These are phyloP conservation scores for Penicillium taxi DNA, from an alignment of 495 filamentous ascomycete species.

Conservation along the genomic window DNA sequence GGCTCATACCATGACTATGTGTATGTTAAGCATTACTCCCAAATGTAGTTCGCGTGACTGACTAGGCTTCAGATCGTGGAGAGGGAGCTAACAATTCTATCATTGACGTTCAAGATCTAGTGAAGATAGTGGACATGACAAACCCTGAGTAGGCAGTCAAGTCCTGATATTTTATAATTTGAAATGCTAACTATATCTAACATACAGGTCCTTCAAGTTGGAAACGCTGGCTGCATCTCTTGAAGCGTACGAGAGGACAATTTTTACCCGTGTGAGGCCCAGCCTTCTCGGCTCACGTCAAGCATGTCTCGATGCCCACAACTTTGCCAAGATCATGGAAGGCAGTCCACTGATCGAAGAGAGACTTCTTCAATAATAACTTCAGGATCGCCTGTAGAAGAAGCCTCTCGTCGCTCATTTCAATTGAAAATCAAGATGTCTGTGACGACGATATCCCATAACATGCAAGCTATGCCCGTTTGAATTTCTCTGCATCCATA, in stretches of 20 bases:
- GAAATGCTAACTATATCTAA: not conserved
- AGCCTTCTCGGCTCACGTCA: slow-evolving; percentile 49
- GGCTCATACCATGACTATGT: slow-evolving; percentile 53
- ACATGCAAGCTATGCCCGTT: no score
- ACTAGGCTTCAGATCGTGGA: slow-evolving; percentile 33
- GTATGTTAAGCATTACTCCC: slow-evolving; percentile 22
- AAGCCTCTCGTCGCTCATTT: no score
- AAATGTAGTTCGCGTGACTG: not conserved
- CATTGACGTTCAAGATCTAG: slow-evolving; percentile 40
- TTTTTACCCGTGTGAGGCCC: slow-evolving; percentile 41
- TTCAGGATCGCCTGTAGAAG: no score
- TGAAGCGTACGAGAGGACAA: slow-evolving; percentile 41
- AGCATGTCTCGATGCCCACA: slow-evolving; percentile 58
- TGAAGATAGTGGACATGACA: slow-evolving; percentile 15
- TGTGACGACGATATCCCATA: no score
- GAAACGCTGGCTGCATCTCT: slow-evolving; percentile 24
- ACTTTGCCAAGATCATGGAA: slow-evolving; percentile 35
- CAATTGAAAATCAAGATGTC: no score
- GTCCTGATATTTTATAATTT: not conserved
- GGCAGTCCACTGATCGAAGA: slow-evolving; percentile 26
- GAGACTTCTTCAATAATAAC: slow-evolving; percentile 5
- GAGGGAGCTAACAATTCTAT: slow-evolving; percentile 56
- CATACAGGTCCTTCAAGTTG: slow-evolving; percentile 7
- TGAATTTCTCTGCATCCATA: no score
- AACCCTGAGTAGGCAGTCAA: slow-evolving; percentile 3